A percentile compares a stretch with the other conserved stretches of the same genome.
Evolutionary conservation across 192 early-diverging fungal genomes (phyloP).

Genomic region (Backusella macrospora): DNA sequence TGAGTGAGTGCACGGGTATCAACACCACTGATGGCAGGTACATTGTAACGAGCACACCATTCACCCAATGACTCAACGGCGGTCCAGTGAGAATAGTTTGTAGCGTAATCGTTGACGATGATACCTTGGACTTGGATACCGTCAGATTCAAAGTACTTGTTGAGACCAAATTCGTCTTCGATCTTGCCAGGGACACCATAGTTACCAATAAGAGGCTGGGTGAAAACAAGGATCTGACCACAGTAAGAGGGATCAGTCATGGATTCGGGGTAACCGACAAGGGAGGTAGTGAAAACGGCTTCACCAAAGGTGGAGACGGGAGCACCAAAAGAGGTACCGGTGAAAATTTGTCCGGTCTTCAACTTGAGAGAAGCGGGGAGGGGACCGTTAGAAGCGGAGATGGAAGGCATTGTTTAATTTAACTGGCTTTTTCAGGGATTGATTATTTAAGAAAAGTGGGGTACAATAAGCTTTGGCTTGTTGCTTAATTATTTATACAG

Average conservation of each 20-base stretch:
- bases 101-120: constrained; percentile 90
- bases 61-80: constrained; percentile 86
- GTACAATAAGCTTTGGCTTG: constrained; percentile 7
- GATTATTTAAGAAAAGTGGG: constrained; percentile 6
- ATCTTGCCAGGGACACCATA: constrained; percentile 85
- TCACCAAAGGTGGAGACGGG: constrained; percentile 75
- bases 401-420: not conserved
- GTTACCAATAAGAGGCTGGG: constrained; percentile 96
- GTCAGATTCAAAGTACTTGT: constrained; percentile 86
- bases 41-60: constrained; percentile 84
- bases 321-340: constrained; percentile 88
- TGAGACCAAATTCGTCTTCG: constrained; percentile 80
- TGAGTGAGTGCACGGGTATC: constrained; percentile 92
- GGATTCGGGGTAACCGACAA: constrained; percentile 96
- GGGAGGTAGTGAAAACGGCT: constrained; percentile 92
- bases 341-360: constrained; percentile 79
- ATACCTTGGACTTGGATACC: constrained; percentile 86
- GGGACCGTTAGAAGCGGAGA: constrained; percentile 27
- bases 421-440: not conserved
- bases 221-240: constrained; percentile 95
- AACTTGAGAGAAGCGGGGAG: constrained; percentile 73
- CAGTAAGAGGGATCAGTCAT: constrained; percentile 98
- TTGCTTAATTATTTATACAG: constrained; percentile 14
- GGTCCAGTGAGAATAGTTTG: constrained; percentile 92
- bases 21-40: constrained; percentile 88